phyloP scores from a whole-genome alignment of 2,329 filamentous ascomycete species.

The Rhynchosporium graminicola region DNA sequence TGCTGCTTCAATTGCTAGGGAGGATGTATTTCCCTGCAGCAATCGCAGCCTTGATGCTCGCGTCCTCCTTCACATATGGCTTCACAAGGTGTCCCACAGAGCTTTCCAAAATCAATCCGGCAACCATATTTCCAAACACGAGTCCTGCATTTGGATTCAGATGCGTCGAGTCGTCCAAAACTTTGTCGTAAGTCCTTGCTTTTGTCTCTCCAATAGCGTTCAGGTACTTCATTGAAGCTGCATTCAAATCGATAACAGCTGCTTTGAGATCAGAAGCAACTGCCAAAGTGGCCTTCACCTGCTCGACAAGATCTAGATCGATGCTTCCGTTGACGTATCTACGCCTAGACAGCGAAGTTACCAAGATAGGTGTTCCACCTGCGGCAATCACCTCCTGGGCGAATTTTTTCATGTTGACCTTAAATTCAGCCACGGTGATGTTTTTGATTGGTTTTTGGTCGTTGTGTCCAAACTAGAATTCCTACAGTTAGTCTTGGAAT shows the following conservation, averaged over 20 bases:
- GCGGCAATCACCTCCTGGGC: slow-evolving; percentile 37
- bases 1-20: not conserved
- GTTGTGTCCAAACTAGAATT: slow-evolving; percentile 50
- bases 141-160: slow-evolving; percentile 47
- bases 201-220: slow-evolving; percentile 48
- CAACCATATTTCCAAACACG: slow-evolving; percentile 51
- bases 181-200: slow-evolving; percentile 47
- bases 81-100: slow-evolving; percentile 11
- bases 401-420: slow-evolving; percentile 46
- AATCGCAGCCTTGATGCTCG: slow-evolving; percentile 24
- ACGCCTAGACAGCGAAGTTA: slow-evolving; percentile 50
- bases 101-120: slow-evolving; percentile 40
- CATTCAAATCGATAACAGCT: slow-evolving; percentile 48
- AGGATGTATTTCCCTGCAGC: not conserved
- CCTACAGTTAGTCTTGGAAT: not conserved
- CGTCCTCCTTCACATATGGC: slow-evolving; percentile 18
- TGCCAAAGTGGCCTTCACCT: slow-evolving; percentile 44
- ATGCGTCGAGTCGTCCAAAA: slow-evolving; percentile 50
- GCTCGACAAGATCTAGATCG: slow-evolving; percentile 44
- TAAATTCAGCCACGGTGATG: slow-evolving; percentile 45
- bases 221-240: slow-evolving; percentile 46
- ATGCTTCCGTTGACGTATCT: slow-evolving; percentile 45
- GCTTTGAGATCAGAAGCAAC: slow-evolving; percentile 42
- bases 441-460: slow-evolving; percentile 50
- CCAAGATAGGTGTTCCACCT: slow-evolving; percentile 45